phyloP scores from a whole-genome alignment of 169 alveolate genomes.

The Cryptosporidium ryanae region DNA sequence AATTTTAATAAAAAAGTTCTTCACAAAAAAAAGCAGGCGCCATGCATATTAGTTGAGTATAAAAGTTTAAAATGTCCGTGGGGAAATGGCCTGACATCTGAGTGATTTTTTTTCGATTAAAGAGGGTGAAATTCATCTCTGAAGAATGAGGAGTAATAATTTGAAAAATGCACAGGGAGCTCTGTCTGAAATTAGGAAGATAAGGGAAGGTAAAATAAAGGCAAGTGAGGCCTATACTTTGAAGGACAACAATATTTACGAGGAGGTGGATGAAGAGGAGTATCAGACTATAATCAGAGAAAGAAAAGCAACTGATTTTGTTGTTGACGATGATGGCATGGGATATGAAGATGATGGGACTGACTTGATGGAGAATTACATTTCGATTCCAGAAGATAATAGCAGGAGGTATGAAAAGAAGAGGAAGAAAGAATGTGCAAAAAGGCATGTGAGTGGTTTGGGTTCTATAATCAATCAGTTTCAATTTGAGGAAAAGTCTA shows the following conservation, averaged over 20 bases:
- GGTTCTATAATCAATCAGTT: constrained; percentile 46
- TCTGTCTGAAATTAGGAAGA: constrained; percentile 47
- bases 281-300: constrained; percentile 48
- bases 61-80: no score
- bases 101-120: no score
- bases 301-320: constrained; percentile 35
- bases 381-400: constrained; percentile 11
- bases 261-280: constrained; percentile 68
- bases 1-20: no score
- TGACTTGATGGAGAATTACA: constrained; percentile 59
- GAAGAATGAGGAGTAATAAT: constrained; percentile 24
- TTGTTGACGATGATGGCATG: constrained; percentile 69
- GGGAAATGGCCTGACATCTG: no score
- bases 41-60: no score
- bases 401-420: not conserved
- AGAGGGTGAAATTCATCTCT: no score
- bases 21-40: no score
- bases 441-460: not conserved
- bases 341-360: constrained; percentile 73
- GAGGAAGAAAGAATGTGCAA: constrained; percentile 17
- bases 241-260: constrained; percentile 31
- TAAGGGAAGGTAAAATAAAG: constrained; percentile 57
- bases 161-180: constrained; percentile 35
- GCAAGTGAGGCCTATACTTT: constrained; percentile 61
- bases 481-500: constrained; percentile 21